phyloP scores from a whole-genome alignment of 2,329 filamentous ascomycete species.

The Grosmannia huntii region DNA sequence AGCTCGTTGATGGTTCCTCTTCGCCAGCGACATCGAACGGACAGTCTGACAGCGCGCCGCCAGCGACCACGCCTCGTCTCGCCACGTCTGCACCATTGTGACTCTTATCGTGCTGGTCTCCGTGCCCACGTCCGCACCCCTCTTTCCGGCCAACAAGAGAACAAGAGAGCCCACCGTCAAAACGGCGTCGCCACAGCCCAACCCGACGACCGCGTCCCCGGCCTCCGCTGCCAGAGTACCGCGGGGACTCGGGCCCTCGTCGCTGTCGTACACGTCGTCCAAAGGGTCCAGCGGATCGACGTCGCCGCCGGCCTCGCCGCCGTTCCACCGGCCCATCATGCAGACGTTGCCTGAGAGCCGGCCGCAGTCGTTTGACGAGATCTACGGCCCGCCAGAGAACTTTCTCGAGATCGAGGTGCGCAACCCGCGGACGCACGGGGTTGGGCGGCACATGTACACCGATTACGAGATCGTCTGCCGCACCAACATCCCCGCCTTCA shows the following conservation, averaged over 20 bases:
- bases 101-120: too few species aligned
- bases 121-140: too few species aligned
- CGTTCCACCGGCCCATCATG: constrained; percentile 24
- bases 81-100: too few species aligned
- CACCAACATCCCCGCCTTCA: constrained; percentile 98
- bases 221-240: too few species aligned
- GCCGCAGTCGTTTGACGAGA: constrained; percentile 95
- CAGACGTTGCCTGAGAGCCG: constrained; percentile 61
- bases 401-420: constrained; percentile 97
- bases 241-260: not conserved
- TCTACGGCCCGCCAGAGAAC: constrained; percentile 96
- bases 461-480: constrained; percentile 97
- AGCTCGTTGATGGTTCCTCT: not conserved
- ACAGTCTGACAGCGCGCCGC: too few species aligned
- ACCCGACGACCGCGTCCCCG: too few species aligned
- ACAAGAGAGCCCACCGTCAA: too few species aligned
- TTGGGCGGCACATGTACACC: constrained; percentile 93
- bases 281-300: not conserved
- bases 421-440: constrained; percentile 87
- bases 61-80: too few species aligned
- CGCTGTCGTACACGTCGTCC: constrained; percentile 11
- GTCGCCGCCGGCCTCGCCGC: constrained; percentile 17
- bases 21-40: too few species aligned
- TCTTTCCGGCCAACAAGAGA: too few species aligned
- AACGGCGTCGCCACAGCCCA: not conserved